Evolutionary conservation across 2,329 filamentous ascomycete genomes (phyloP).

Genomic region (Tolypocladium inflatum): DNA sequence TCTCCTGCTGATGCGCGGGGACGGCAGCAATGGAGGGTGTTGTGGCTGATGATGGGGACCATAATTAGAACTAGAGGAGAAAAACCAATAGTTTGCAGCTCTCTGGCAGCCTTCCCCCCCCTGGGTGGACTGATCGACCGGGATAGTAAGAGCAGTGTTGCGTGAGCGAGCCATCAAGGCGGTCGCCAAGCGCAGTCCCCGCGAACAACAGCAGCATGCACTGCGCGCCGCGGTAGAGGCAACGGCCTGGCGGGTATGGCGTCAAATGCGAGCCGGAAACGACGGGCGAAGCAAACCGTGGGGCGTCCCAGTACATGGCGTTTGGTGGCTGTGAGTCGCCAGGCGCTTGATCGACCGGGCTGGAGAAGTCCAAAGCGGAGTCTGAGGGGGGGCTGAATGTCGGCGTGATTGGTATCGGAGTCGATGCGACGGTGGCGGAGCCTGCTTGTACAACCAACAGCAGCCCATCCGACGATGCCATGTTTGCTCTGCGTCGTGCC

Average conservation of each 20-base stretch:
- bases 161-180: neutral
- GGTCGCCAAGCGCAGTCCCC: neutral
- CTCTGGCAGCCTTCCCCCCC: neutral
- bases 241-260: slow-evolving; percentile 6
- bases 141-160: neutral
- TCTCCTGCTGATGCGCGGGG: neutral
- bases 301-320: slow-evolving; percentile 1
- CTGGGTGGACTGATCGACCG: neutral
- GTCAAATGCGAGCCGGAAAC: slow-evolving; percentile 4
- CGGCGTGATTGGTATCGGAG: slow-evolving; percentile 5
- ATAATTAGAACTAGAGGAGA: slow-evolving; percentile 1
- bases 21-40: neutral
- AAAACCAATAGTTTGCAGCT: neutral
- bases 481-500: neutral
- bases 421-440: slow-evolving; percentile 11
- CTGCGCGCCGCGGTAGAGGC: neutral
- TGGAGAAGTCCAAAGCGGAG: neutral
- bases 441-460: slow-evolving; percentile 3
- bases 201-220: neutral
- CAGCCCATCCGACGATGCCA: neutral
- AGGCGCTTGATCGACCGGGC: slow-evolving; percentile 1
- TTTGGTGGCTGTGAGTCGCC: slow-evolving; percentile 5
- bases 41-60: neutral
- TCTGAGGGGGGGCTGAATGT: slow-evolving; percentile 1
- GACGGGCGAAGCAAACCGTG: neutral